Percentiles rank a stretch among this genome's conserved stretches.
phyloP scores from a whole-genome alignment of 805 yeast genomes.

The Candida easanensis region DNA sequence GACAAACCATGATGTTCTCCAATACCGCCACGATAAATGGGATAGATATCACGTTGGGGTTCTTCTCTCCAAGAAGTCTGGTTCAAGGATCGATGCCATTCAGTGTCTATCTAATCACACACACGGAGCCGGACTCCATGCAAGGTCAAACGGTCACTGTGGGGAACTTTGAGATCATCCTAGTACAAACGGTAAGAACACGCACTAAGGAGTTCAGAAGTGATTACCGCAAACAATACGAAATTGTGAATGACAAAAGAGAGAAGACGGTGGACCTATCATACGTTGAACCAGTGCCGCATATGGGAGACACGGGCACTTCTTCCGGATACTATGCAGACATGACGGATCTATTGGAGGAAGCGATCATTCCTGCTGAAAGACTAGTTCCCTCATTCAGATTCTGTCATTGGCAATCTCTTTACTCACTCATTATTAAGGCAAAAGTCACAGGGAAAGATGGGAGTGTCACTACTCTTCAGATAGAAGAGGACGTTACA shows the following conservation, averaged over 20 bases:
- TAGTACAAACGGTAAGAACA: not conserved
- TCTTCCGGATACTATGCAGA: not conserved
- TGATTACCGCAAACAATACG: not conserved
- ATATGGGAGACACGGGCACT: not conserved
- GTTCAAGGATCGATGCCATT: constrained; percentile 4
- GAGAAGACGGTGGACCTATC: constrained; percentile 2
- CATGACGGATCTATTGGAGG: not conserved
- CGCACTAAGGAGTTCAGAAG: not conserved
- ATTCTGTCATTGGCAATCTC: constrained; percentile 3
- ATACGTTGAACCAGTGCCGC: constrained; percentile 1
- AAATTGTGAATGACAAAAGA: not conserved
- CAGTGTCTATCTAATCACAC: constrained; percentile 1
- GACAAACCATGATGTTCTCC: not conserved
- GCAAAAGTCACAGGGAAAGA: not conserved
- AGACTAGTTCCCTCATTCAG: not conserved
- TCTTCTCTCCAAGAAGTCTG: constrained; percentile 1
- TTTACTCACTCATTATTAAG: not conserved
- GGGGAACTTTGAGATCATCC: not conserved
- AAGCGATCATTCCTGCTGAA: not conserved
- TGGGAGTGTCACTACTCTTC: not conserved
- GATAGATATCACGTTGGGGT: not conserved
- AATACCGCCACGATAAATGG: not conserved
- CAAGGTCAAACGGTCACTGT: not conserved
- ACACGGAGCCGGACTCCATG: not conserved
- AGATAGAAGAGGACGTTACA: not conserved